phyloP scores from a whole-genome alignment of 306 rosid species.

The Medicago ruthenica region DNA sequence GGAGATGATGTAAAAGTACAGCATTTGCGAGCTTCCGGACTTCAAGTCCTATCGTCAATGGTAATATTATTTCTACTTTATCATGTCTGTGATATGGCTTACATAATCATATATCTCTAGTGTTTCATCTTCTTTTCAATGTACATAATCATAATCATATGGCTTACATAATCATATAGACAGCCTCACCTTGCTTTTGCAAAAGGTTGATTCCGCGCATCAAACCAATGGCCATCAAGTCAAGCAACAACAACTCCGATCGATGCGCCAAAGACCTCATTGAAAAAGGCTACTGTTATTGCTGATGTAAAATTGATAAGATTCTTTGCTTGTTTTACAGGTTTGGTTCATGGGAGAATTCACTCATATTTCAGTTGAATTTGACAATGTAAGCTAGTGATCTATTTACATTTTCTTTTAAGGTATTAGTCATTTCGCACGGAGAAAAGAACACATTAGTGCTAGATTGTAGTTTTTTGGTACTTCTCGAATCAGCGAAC shows the following conservation, averaged over 20 bases:
- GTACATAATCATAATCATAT: too few species aligned
- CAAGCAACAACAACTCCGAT: not conserved
- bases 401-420: constrained; percentile 23
- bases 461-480: constrained; percentile 8
- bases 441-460: not conserved
- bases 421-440: not conserved
- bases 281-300: not conserved
- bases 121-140: constrained; percentile 21
- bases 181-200: constrained; percentile 7
- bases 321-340: constrained; percentile 52
- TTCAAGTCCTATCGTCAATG: constrained; percentile 72
- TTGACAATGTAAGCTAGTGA: constrained; percentile 66
- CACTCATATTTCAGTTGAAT: constrained; percentile 67
- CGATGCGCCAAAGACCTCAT: not conserved
- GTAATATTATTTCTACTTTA: constrained; percentile 43
- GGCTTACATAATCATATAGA: too few species aligned
- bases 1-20: constrained; percentile 57
- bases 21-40: constrained; percentile 58
- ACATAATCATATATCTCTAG: constrained; percentile 18
- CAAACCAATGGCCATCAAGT: constrained; percentile 1
- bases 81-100: constrained; percentile 15
- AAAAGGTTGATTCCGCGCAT: not conserved
- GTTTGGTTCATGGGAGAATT: constrained; percentile 88
- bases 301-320: constrained; percentile 27
- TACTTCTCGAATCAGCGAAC: constrained; percentile 26